Evolutionary conservation across 1,284 basidiomycete species (phyloP).

Genomic region (Melampsora americana): DNA sequence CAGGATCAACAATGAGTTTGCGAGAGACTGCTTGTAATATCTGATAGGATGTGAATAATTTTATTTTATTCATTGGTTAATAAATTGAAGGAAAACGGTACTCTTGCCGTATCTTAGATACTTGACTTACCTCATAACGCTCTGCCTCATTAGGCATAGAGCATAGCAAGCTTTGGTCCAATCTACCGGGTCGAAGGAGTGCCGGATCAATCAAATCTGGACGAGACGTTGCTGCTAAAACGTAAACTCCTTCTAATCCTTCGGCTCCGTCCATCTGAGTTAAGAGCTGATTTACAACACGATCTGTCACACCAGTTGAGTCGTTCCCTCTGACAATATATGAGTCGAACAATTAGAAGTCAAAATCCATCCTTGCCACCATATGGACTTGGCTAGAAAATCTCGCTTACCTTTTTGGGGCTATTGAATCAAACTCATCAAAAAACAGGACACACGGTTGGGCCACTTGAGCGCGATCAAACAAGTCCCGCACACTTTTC

Average conservation of each 20-base stretch:
- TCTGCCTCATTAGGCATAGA: conserved; percentile 79
- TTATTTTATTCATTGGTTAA: too few species aligned
- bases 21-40: conserved; percentile 74
- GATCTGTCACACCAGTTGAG: conserved; percentile 95
- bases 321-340: conserved; percentile 77
- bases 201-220: conserved; percentile 97
- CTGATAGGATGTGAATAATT: conserved; percentile 55
- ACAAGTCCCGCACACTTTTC: conserved; percentile 89
- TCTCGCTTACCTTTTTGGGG: conserved; percentile 73
- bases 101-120: neutral
- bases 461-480: conserved; percentile 89
- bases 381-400: neutral
- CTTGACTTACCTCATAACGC: conserved; percentile 65
- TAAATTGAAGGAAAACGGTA: too few species aligned
- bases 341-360: neutral
- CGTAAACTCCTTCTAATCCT: conserved; percentile 94
- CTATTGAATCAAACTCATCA: conserved; percentile 98
- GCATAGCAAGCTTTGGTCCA: conserved; percentile 91
- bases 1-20: conserved; percentile 67
- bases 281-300: conserved; percentile 96
- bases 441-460: conserved; percentile 98
- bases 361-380: neutral
- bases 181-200: conserved; percentile 85
- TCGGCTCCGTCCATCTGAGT: conserved; percentile 99
- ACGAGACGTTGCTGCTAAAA: conserved; percentile 93